phyloP scores from a whole-genome alignment of 768 basidiomycete genomes.

The Boletus reticulatus region DNA sequence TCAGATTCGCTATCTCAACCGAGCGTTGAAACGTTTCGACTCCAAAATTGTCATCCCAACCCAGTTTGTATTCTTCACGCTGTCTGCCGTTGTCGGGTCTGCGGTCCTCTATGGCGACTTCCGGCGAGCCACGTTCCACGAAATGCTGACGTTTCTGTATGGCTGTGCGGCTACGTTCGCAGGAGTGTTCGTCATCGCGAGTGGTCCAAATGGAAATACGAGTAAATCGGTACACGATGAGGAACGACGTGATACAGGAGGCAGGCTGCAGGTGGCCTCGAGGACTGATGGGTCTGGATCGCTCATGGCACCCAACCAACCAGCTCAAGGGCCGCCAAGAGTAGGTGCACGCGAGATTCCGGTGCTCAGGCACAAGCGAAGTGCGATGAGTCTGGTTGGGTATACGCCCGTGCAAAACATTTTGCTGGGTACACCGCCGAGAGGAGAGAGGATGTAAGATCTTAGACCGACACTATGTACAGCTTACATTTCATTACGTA shows the following conservation, averaged over 20 bases:
- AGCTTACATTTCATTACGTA: no score
- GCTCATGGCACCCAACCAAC: constrained; percentile 28
- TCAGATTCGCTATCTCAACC: constrained; percentile 82
- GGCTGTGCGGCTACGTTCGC: constrained; percentile 87
- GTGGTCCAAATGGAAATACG: constrained; percentile 41
- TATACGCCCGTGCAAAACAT: constrained; percentile 77
- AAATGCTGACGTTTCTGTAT: constrained; percentile 80
- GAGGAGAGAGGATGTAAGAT: no score
- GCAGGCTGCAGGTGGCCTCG: constrained; percentile 26
- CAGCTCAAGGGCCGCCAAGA: constrained; percentile 50
- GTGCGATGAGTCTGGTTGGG: constrained; percentile 59
- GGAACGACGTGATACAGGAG: constrained; percentile 32
- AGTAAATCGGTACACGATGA: constrained; percentile 30
- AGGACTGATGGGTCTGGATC: constrained; percentile 26
- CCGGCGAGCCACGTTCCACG: constrained; percentile 73
- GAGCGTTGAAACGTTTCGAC: constrained; percentile 91
- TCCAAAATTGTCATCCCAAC: constrained; percentile 93
- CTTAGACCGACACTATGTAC: no score
- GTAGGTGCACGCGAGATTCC: constrained; percentile 42
- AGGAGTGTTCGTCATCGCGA: constrained; percentile 87
- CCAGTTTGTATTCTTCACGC: constrained; percentile 93
- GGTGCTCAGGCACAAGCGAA: constrained; percentile 49
- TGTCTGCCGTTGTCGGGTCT: constrained; percentile 90
- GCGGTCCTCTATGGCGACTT: constrained; percentile 96
- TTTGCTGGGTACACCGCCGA: constrained; percentile 65